A percentile compares a stretch with the other conserved stretches of the same genome.
Conservation (phyloP, 2,329 filamentous ascomycete genomes). For the Diaporthe australafricana region DNA sequence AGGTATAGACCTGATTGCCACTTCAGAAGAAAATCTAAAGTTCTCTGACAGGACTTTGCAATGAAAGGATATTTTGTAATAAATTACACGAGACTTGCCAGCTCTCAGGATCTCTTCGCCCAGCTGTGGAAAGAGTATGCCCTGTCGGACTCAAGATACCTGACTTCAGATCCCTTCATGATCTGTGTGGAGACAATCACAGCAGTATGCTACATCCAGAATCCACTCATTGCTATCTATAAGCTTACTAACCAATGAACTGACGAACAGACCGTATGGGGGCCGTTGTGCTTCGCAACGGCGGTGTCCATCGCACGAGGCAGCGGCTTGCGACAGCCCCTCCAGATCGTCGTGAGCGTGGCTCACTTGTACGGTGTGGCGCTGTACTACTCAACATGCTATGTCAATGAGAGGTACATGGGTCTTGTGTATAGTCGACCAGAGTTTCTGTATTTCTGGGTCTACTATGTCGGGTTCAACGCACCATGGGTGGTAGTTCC, state of each 20-base stretch:
- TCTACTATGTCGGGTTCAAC: conserved; percentile 73
- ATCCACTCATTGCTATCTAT: fast-evolving
- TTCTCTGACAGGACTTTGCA: background rate
- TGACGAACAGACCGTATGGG: conserved; percentile 62
- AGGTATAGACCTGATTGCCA: conserved; percentile 56
- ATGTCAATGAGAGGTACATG: conserved; percentile 57
- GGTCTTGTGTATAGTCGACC: conserved; percentile 67
- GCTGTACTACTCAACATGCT: conserved; percentile 71
- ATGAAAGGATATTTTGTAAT: conserved; percentile 81
- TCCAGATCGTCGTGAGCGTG: conserved; percentile 63
- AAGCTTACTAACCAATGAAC: background rate
- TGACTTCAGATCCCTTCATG: conserved; percentile 85
- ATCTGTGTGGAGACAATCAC: conserved; percentile 90
- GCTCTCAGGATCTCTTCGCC: conserved; percentile 78
- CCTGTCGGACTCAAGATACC: conserved; percentile 86
- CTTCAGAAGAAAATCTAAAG: background rate
- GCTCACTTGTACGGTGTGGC: conserved; percentile 72
- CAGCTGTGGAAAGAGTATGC: conserved; percentile 96
- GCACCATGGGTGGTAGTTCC: conserved; percentile 70
- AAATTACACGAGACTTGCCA: conserved; percentile 74
- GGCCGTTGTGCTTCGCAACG: conserved; percentile 66
- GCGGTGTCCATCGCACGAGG: conserved; percentile 57
- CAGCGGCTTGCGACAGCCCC: conserved; percentile 59
- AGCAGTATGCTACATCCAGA: conserved; percentile 62
- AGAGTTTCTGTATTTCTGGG: conserved; percentile 71